Conservation (phyloP, 176 grass and related monocot genomes). For the Poa pratensis region DNA sequence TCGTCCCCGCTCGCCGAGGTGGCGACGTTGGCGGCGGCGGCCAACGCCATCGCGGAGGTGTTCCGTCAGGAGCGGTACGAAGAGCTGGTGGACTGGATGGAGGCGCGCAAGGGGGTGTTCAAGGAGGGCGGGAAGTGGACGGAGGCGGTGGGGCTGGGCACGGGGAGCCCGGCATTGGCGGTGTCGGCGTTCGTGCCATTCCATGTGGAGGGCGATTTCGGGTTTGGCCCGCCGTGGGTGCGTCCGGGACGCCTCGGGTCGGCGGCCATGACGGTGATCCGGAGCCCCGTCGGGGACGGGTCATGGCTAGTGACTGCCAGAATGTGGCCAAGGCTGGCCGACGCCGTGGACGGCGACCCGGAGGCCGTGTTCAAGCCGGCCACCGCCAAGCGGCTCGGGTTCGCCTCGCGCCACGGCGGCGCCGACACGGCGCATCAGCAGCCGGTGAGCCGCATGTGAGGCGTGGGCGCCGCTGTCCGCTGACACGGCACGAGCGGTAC, state of each 20-base stretch:
- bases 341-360: slow-evolving; percentile 54
- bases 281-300: slow-evolving; percentile 60
- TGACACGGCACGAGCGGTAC: no score
- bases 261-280: slow-evolving; percentile 43
- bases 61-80: slow-evolving; percentile 57
- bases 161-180: slow-evolving; percentile 57
- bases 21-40: slow-evolving; percentile 39
- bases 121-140: slow-evolving; percentile 59
- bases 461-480: no score
- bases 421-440: background rate
- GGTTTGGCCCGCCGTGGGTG: slow-evolving; percentile 62
- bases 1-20: slow-evolving; percentile 39
- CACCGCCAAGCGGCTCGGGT: slow-evolving; percentile 50
- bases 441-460: slow-evolving; percentile 42
- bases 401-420: background rate
- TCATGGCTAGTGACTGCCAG: slow-evolving; percentile 56
- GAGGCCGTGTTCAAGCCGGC: slow-evolving; percentile 56
- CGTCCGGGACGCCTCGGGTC: slow-evolving; percentile 54
- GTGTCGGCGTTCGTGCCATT: slow-evolving; percentile 61
- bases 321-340: slow-evolving; percentile 64
- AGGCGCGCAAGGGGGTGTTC: slow-evolving; percentile 48
- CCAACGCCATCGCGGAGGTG: slow-evolving; percentile 52
- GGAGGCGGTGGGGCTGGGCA: slow-evolving; percentile 62
- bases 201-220: slow-evolving; percentile 56
- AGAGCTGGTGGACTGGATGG: slow-evolving; percentile 90